Base-by-base conservation (phyloP, 495 filamentous ascomycete genomes). In the Mycothermus thermophilus region DNA sequence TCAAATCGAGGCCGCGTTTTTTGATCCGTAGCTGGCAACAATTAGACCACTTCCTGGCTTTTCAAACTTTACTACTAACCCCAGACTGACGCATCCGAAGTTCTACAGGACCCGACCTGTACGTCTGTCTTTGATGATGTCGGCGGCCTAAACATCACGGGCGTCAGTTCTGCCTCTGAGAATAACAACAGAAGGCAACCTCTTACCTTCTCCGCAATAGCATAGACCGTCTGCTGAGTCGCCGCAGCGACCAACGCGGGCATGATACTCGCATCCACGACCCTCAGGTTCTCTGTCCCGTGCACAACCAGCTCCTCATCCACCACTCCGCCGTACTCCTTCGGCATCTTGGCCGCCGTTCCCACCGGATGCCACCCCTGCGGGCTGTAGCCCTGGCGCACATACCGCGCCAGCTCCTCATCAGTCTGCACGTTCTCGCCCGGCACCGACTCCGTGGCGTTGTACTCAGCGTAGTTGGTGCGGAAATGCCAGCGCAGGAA, bases 321-420 rank as follows among this genome's bases (percentile, higher is more conserved):
- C 16, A 65, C 63, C 1, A 67, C 60, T n/a, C 73, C 71, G 15
- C 71, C 71, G 0, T 62, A 44, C 18, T 63, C 51, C 21, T 49
- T 52, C 5, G 73, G 71, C 54, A 75, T 50, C 71, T 52, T 57
- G 11, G 52, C 32, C 9, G 46, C 43, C 3, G 53, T 61, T 9
- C 57, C 51, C 0, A 58, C 42, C 15, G 57, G 58, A 29, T 68
- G 63, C 33, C 55, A 66, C 0, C 14, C 28, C 5, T 21, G 33
- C 20, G 35, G 44, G 17, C 21, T 24, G 35, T 42, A 36, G 20
- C 5, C 17, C 20, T 30, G 21, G 2, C 40, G 18, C 14, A 63
- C 23, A 29, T 42, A 52, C 3, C 38, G 40, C 8, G 46, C 43
- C 12, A 63, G 37, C 15, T 58, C 48, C 18, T 41, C 50, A 0